phyloP scores from a whole-genome alignment of 2,329 filamentous ascomycete genomes.

The Trichoderma polysporum region DNA sequence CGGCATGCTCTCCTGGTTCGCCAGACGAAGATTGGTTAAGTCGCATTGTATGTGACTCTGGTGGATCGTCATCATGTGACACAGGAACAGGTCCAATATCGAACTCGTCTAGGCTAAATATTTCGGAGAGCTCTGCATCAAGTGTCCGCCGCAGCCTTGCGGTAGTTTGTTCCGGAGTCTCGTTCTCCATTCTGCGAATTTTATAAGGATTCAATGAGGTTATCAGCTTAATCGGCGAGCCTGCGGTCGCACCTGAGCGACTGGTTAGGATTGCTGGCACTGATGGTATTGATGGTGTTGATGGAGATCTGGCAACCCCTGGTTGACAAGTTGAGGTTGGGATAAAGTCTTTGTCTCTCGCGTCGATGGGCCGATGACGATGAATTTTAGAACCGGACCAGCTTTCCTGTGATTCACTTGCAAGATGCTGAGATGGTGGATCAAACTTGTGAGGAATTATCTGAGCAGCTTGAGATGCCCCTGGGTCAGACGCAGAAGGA shows the following conservation, averaged over 20 bases:
- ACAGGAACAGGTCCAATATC: background rate
- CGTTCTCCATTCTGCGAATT: slow-evolving; percentile 9
- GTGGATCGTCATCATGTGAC: background rate
- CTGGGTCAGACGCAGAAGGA: background rate
- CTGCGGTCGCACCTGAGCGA: background rate
- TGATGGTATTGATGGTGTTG: background rate
- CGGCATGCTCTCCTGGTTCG: background rate
- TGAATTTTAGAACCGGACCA: background rate
- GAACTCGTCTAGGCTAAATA: background rate
- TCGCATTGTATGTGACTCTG: background rate
- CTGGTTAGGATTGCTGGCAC: no score
- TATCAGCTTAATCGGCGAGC: background rate
- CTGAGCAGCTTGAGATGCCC: slow-evolving; percentile 33
- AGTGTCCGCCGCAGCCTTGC: background rate
- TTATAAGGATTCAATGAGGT: background rate
- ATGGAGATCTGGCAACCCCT: background rate
- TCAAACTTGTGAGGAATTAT: slow-evolving; percentile 25
- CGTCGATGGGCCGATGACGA: background rate
- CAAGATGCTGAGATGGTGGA: slow-evolving; percentile 21
- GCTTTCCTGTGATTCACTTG: slow-evolving; percentile 21
- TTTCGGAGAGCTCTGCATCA: background rate
- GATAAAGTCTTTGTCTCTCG: background rate
- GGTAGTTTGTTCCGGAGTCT: slow-evolving; percentile 1
- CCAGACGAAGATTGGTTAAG: background rate
- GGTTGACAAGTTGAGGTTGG: background rate